Percentiles rank a stretch among this genome's conserved stretches.
Conservation (phyloP, 805 yeast species). For the Candida ascalaphidarum region DNA sequence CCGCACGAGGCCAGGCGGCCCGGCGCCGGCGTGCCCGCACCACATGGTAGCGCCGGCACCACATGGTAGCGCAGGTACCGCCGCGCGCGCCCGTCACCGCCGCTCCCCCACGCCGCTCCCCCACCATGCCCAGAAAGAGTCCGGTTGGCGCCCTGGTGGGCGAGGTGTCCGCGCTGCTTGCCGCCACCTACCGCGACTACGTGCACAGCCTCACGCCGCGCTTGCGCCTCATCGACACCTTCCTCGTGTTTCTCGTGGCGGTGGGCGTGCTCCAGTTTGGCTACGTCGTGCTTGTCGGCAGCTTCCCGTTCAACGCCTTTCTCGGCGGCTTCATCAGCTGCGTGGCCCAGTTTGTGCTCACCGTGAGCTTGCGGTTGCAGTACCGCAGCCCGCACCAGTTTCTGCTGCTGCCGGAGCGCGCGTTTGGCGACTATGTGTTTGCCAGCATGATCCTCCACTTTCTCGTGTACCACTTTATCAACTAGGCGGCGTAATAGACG, state of each 20-base stretch:
- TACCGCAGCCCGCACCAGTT: conserved; percentile 12
- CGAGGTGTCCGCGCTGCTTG: conserved; percentile 21
- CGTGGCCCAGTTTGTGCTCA: conserved; percentile 91
- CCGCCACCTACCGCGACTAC: conserved; percentile 27
- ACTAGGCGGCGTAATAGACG: conserved; percentile 33
- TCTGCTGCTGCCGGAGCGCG: conserved; percentile 36
- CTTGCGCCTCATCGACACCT: conserved; percentile 65
- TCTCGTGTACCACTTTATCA: conserved; percentile 83
- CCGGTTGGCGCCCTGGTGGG: no score
- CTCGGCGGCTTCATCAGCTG: conserved; percentile 87
- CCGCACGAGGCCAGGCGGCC: conserved; percentile 13
- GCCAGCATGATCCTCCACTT: conserved; percentile 88
- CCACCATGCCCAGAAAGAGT: no score
- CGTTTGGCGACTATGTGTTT: conserved; percentile 81
- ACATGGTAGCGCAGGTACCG: conserved; percentile 6
- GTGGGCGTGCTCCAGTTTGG: conserved; percentile 73
- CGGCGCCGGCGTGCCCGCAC: conserved; percentile 3
- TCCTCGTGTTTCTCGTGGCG: conserved; percentile 63
- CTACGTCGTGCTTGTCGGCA: conserved; percentile 72
- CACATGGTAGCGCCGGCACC: conserved; percentile 24
- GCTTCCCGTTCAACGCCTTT: conserved; percentile 95
- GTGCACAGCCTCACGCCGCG: conserved; percentile 30
- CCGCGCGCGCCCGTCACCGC: conserved; percentile 7
- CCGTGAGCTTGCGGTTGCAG: conserved; percentile 77
- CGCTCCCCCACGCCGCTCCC: conserved; percentile 1